Evolutionary conservation across 2,329 filamentous ascomycete genomes (phyloP).

Genomic region (Ophiostoma ulmi): DNA sequence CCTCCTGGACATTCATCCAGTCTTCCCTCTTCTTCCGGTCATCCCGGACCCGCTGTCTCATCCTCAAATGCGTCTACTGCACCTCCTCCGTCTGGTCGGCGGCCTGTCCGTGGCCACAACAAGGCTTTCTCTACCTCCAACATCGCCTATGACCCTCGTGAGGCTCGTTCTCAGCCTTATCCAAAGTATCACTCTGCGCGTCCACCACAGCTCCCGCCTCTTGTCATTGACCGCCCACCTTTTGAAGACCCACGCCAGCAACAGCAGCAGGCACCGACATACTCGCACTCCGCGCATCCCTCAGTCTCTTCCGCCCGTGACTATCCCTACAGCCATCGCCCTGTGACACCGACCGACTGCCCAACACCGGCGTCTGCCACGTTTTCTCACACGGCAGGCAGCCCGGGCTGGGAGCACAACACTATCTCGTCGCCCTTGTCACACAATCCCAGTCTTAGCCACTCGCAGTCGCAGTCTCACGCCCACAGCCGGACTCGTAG

Average conservation of each 20-base stretch:
- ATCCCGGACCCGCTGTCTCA: conserved; percentile 54
- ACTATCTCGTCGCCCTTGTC: conserved; percentile 67
- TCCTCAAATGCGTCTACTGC: neutral
- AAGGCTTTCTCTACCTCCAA: conserved; percentile 84
- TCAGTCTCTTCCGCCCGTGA: conserved; percentile 2
- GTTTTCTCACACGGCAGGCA: conserved; percentile 70
- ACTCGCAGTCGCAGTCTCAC: conserved; percentile 40
- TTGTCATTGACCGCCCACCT: conserved; percentile 68
- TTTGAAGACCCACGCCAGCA: conserved; percentile 61
- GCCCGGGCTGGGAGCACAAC: conserved; percentile 67
- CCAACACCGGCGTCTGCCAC: conserved; percentile 80
- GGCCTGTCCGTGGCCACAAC: conserved; percentile 66
- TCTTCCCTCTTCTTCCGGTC: conserved; percentile 45
- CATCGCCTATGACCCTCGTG: conserved; percentile 55
- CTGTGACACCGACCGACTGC: conserved; percentile 66
- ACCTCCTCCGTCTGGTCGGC: neutral
- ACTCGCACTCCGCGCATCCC: neutral
- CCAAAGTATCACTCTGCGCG: conserved; percentile 10
- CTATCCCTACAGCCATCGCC: conserved; percentile 55
- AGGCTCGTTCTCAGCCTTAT: conserved; percentile 37
- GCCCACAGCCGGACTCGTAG: conserved; percentile 11
- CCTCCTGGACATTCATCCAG: neutral
- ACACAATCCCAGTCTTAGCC: conserved; percentile 57
- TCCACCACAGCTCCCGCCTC: conserved; percentile 6
- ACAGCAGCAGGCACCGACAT: neutral